Evolutionary conservation across 2,329 filamentous ascomycete genomes (phyloP).

Genomic region (Ceratocystis huliohia): DNA sequence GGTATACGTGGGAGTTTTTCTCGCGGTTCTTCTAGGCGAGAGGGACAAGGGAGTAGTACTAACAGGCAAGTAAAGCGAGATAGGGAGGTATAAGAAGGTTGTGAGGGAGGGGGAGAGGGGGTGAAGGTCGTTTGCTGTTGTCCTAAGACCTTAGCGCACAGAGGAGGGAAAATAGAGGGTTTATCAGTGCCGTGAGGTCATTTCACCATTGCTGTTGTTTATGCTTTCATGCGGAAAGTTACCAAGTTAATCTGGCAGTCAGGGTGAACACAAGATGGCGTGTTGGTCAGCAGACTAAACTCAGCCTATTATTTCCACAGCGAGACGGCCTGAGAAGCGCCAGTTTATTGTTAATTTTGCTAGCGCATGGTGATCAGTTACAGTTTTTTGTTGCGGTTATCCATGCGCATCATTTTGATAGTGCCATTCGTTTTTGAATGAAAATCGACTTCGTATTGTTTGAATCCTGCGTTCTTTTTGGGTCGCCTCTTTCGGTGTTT

Average conservation of each 20-base stretch:
- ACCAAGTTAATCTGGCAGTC: too few relatives aligned
- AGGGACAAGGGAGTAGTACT: background rate
- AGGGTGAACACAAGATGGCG: too few relatives aligned
- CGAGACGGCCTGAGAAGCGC: background rate
- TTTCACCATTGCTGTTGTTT: background rate
- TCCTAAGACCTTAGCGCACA: too few relatives aligned
- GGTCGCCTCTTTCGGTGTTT: background rate
- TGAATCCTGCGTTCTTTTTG: background rate
- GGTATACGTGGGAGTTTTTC: constrained; percentile 21
- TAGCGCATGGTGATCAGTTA: too few relatives aligned
- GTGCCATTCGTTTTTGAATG: background rate
- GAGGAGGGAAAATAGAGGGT: background rate
- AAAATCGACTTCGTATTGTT: background rate
- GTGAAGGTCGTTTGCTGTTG: too few relatives aligned
- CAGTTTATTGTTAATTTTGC: background rate
- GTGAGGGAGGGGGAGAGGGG: too few relatives aligned
- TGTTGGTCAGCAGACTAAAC: background rate
- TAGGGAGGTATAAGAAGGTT: too few relatives aligned
- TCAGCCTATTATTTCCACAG: background rate
- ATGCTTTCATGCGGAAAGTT: background rate
- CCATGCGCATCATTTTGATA: too few relatives aligned
- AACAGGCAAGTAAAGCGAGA: background rate
- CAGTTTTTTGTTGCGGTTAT: too few relatives aligned
- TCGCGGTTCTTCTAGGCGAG: constrained; percentile 18
- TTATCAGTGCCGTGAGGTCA: background rate